Evolutionary conservation across 2,329 filamentous ascomycete genomes (phyloP), one percentile per base, ranked within the genome.

Genomic region (Emergomyces orientalis): DNA sequence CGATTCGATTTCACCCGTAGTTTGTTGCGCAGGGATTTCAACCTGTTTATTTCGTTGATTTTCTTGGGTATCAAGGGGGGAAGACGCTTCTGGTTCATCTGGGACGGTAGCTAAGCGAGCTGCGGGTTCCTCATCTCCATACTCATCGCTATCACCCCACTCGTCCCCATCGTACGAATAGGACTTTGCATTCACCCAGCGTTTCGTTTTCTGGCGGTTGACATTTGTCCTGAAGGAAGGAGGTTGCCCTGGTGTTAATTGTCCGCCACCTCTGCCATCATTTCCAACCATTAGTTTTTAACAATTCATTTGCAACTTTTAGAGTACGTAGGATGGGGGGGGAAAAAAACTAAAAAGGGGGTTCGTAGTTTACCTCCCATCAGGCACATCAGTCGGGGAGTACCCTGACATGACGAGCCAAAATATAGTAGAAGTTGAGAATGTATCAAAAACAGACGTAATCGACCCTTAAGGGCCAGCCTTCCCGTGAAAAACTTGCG

Each of bases 91-190:
- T 39, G 71, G 68, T 49, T 66, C 62, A 64, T 69, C 67, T 19
- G 67, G 64, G 37, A 67, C 65, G 27, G 70, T 65, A 7, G 69
- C 63, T 13, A 69, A 69, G 66, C 82, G 80, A 63, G 82, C 79
- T 62, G 83, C 80, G 61, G 86, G 77, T 3, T 81, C 80, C 39
- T 86, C 83, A n/a, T 85, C 83, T 63, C 85, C 83, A 9, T 87
- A 84, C 43, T 88, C 86, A 58, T 83, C 82, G 52, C 78, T 78
- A 41, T 85, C 88, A 43, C 91, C 93, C 92, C 93, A 97, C 71
- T 96, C 93, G 70, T 95, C 91, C 66, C 92, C 93, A 70, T 93
- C 92, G 72, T 97, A 97, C 72, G 86, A 89, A 69, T 89, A 87
- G 63, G 86, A 82, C 75, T 92, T 93, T 43, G 93, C 93, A 71